Evolutionary conservation across 2,329 filamentous ascomycete genomes (phyloP), one percentile per base, ranked within the genome.

Genomic region (Hymenoscyphus occultus): DNA sequence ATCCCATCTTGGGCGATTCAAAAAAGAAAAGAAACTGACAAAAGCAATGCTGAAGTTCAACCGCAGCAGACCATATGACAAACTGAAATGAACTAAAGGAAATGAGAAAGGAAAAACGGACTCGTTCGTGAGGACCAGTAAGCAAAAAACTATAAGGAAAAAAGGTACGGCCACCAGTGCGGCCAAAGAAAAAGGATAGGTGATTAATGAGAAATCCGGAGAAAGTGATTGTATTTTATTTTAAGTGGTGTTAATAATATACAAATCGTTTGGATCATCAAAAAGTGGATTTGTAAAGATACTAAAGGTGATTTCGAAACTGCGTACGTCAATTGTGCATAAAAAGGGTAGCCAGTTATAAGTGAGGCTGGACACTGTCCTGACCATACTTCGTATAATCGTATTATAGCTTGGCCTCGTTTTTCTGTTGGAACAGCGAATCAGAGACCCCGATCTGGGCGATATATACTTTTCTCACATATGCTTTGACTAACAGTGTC

Each of bases 61-160:
- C 40, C 64, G 48, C 31, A 22, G 32, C 61, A 60, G 59, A 54
- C 64, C 65, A 66, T 70, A 48, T 63, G 59, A 42, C 65, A 54
- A 28, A 19, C 19, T 14, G 48, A 28, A 22, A 54, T 19, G 22
- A 54, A 54, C 1, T 54, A 13, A 12, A 54, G 48, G 22, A 22
- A 54, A 13, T 22, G 22, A 22, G 22, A 4, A 22, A 54, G 22
- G 13, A 22, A 28, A 35, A 51, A 69, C 70, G 64, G 67, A 68
- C 61, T 71, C 70, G 69, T 67, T 68, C 71, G 68, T 70, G 70
- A 71, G 59, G 39, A 62, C 64, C 67, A 66, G 63, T 64, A 68
- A 67, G 56, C 42, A 65, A 64, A 56, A 39, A 60, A 45, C 32
- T 39, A 39, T n/a, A 22, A 42, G 65, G 65, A 40, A 54, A 60